These are phyloP conservation scores for Penicillium sp. DNA, from an alignment of 2,329 filamentous ascomycete species.

Conservation along the genomic window DNA sequence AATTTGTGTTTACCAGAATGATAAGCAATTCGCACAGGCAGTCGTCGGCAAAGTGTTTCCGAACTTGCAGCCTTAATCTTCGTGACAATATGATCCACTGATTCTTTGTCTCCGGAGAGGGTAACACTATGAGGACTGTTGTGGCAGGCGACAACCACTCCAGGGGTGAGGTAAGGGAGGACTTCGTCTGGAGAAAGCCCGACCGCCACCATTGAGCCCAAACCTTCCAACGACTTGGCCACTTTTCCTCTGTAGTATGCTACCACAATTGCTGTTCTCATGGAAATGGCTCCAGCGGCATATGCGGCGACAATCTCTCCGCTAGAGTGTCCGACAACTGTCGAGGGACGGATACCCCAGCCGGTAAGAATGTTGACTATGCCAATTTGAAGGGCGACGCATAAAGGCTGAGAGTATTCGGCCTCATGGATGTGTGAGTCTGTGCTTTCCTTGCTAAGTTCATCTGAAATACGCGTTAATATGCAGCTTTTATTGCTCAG, in stretches of 20 bases:
- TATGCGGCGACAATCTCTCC: conserved; percentile 43
- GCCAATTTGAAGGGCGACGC: conserved; percentile 37
- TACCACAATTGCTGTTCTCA: conserved; percentile 18
- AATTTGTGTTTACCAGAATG: conserved; percentile 16
- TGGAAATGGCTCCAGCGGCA: conserved; percentile 26
- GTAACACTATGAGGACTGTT: conserved; percentile 30
- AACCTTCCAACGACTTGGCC: background rate
- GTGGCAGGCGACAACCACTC: conserved; percentile 26
- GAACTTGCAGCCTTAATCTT: conserved; percentile 10
- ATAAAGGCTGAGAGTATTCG: conserved; percentile 33
- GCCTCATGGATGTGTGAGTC: conserved; percentile 22
- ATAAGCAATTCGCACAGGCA: conserved; percentile 20
- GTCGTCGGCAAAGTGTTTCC: conserved; percentile 8
- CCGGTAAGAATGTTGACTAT: conserved; percentile 30
- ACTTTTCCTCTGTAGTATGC: conserved; percentile 25
- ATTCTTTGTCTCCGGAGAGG: conserved; percentile 20
- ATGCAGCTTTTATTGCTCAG: background rate
- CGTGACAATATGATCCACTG: conserved; percentile 3
- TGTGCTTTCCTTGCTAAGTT: background rate
- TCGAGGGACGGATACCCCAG: conserved; percentile 24
- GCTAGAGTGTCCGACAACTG: conserved; percentile 37
- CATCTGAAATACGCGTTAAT: background rate
- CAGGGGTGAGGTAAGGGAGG: conserved; percentile 11
- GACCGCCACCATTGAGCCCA: conserved; percentile 27
- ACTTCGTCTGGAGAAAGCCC: conserved; percentile 17